phyloP scores from a whole-genome alignment of 805 yeast species.

The Cyberlindnera mycetangii region DNA sequence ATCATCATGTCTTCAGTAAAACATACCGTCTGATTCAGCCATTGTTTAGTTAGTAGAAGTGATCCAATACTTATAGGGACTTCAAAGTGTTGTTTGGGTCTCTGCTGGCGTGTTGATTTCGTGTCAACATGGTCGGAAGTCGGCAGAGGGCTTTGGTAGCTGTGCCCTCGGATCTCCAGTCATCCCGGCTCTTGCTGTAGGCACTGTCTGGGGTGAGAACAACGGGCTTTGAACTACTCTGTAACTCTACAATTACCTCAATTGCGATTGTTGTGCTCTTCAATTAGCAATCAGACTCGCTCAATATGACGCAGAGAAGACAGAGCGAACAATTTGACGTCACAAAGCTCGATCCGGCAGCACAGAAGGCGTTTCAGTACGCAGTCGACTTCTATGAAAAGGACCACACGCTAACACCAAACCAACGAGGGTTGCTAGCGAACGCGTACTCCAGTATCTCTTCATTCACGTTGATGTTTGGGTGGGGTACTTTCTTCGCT shows the following conservation, averaged over 20 bases:
- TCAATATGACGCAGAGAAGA: background rate
- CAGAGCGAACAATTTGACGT: conserved; percentile 11
- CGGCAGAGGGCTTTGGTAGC: background rate
- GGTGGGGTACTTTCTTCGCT: conserved; percentile 40
- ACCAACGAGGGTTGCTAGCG: conserved; percentile 42
- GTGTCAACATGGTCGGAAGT: background rate
- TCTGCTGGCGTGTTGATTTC: background rate
- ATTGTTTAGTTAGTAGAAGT: background rate
- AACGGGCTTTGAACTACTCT: background rate
- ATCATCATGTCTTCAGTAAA: too few relatives aligned
- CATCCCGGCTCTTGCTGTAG: background rate
- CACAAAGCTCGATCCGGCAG: conserved; percentile 14
- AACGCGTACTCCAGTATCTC: conserved; percentile 36
- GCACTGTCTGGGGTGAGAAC: too few relatives aligned
- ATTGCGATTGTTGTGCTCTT: background rate
- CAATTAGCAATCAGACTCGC: background rate
- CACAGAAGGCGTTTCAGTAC: conserved; percentile 36
- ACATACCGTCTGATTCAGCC: conserved; percentile 17
- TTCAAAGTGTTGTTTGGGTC: background rate
- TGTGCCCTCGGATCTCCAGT: too few relatives aligned
- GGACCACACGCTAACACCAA: conserved; percentile 40
- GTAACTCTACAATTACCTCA: background rate
- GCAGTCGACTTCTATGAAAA: conserved; percentile 48
- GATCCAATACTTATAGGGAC: too few relatives aligned
- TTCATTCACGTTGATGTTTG: conserved; percentile 33